Base-by-base conservation (phyloP, 139 green algal species). In the Chlorella vulgaris region DNA sequence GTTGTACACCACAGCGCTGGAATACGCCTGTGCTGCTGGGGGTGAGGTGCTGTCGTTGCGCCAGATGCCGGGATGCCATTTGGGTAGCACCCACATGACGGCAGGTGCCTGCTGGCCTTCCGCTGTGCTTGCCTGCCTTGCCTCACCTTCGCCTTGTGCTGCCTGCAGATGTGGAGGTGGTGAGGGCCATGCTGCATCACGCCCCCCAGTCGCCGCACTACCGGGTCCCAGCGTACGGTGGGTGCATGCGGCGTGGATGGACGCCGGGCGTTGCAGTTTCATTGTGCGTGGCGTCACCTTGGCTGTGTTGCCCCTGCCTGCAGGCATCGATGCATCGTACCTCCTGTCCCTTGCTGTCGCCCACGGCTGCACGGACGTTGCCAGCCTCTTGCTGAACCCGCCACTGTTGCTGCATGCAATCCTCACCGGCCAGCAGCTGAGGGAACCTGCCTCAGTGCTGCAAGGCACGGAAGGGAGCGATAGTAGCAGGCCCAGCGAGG, bases 1-100 rank as follows among this genome's bases (percentile, higher is more conserved):
- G 5, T 31, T 66, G 47, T 35, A 29, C n/a, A 65, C 70, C 6
- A 33, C 39, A 4, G 29, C 70, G 0, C 47, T 78, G 29, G 70
- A 78, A 31, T 66, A 35, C 33, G 70, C 70, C 29, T 78, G 70
- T 39, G 70, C 70, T 22, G 70, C 47, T 42, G 70, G 70, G 21
- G 70, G 70, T 78, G 43, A 28, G 70, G 13, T 78, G 68, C 28
- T 28, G 10, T 18, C 5, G 21, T 18, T 35, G 31, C 31, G 65
- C 35, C 36, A 22, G 65, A 35, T 50, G 38, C 21, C n/a, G 63
- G 31, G 33, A 70, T 18, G 7, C 40, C 31, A 21, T 21, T 31
- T 1, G 26, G 66, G n/a, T 8, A n/a, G 3, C 33, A 26, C 38
- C 33, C 39, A 38, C 19, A 10, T 31, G 29, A 19, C 15, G 7